Conservation (phyloP, 495 filamentous ascomycete genomes). For the Daldinia loculata region DNA sequence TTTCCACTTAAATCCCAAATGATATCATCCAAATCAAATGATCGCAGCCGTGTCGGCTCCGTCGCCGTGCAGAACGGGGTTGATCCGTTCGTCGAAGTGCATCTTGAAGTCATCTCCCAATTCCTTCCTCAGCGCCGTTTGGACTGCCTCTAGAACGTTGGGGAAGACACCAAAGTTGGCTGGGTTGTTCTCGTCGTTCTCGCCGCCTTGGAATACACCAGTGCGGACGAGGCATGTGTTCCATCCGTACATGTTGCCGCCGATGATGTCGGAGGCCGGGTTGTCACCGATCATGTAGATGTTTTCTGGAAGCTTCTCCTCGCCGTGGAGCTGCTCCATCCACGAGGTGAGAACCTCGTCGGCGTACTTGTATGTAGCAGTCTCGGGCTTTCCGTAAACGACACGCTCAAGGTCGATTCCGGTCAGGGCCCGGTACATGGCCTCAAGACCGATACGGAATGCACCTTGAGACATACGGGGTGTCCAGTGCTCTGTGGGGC, state of each 20-base stretch:
- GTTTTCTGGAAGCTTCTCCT: slow-evolving; percentile 73
- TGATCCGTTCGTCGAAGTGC: slow-evolving; percentile 61
- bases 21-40: slow-evolving; percentile 31
- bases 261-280: slow-evolving; percentile 79
- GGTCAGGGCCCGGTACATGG: slow-evolving; percentile 79
- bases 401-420: slow-evolving; percentile 80
- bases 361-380: slow-evolving; percentile 82
- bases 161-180: slow-evolving; percentile 89
- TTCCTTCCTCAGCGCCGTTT: slow-evolving; percentile 92
- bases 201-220: slow-evolving; percentile 64
- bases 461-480: slow-evolving; percentile 78
- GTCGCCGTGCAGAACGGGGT: slow-evolving; percentile 69
- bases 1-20: neutral
- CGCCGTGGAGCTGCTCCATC: slow-evolving; percentile 80
- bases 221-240: slow-evolving; percentile 83
- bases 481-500: slow-evolving; percentile 78
- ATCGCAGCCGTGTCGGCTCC: slow-evolving; percentile 43
- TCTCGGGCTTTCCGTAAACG: slow-evolving; percentile 85
- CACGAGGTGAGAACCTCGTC: slow-evolving; percentile 77
- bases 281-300: slow-evolving; percentile 88
- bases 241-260: slow-evolving; percentile 85
- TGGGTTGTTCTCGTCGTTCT: slow-evolving; percentile 92
- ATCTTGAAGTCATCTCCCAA: slow-evolving; percentile 67
- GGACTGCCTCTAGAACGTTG: slow-evolving; percentile 87
- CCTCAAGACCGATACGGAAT: slow-evolving; percentile 80